A percentile compares a stretch with the other conserved stretches of the same genome.
These are phyloP conservation scores for Carex sylvatica DNA, from an alignment of 202 grass and related monocot genomes.

Conservation along the genomic window DNA sequence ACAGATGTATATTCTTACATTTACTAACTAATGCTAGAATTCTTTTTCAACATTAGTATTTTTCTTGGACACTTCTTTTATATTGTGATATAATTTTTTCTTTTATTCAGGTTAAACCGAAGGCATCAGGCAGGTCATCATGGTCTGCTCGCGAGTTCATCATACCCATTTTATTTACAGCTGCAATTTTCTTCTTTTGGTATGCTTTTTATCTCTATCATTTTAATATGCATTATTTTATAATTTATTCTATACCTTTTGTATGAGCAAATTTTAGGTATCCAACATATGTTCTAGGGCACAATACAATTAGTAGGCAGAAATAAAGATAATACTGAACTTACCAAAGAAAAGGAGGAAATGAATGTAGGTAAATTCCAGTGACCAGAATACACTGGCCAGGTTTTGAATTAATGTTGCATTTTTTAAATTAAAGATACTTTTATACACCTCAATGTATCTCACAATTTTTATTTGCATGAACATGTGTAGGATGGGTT, in stretches of 20 bases:
- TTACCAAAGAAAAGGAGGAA: neutral
- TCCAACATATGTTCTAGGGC: neutral
- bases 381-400: neutral
- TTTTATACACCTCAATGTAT: neutral
- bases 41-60: neutral
- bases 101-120: conserved; percentile 82
- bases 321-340: neutral
- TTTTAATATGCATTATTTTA: neutral
- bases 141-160: conserved; percentile 86
- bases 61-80: conserved; percentile 7
- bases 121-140: conserved; percentile 77
- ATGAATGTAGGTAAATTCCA: neutral
- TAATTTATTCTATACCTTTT: neutral
- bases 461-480: neutral
- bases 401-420: neutral
- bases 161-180: conserved; percentile 76
- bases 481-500: conserved; percentile 40
- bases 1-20: neutral
- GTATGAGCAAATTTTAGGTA: neutral
- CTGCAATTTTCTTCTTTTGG: conserved; percentile 75
- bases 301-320: neutral
- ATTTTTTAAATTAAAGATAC: neutral
- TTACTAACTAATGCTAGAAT: neutral
- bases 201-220: conserved; percentile 31
- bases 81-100: conserved; percentile 11